phyloP scores from a whole-genome alignment of 2,329 filamentous ascomycete species.

The Fusarium newnesense region DNA sequence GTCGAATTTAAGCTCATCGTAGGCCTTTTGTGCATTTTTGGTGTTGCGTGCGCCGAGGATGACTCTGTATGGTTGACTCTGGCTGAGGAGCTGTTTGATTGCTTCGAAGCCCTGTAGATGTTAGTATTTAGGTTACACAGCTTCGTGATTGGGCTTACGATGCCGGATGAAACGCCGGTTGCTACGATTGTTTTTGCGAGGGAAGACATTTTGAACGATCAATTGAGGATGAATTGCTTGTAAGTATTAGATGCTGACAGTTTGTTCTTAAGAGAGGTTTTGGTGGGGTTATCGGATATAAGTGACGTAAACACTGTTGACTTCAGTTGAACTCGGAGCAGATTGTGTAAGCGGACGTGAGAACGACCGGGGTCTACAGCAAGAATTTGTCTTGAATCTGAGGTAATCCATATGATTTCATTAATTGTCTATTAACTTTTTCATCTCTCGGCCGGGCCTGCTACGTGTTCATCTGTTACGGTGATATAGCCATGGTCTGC shows the following conservation, averaged over 20 bases:
- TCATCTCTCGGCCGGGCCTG: background rate
- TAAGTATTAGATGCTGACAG: background rate
- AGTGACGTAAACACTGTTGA: conserved; percentile 25
- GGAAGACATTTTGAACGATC: conserved; percentile 46
- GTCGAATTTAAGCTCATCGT: conserved; percentile 56
- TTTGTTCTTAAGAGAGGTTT: background rate
- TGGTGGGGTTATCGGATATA: conserved; percentile 40
- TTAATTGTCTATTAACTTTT: background rate
- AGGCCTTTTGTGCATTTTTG: conserved; percentile 53
- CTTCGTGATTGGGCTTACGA: conserved; percentile 50
- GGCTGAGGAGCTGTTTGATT: conserved; percentile 61
- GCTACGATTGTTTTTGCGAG: conserved; percentile 61
- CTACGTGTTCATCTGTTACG: background rate
- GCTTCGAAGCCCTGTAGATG: conserved; percentile 60
- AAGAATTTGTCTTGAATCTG: background rate
- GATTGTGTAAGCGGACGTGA: conserved; percentile 16
- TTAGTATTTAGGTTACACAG: background rate
- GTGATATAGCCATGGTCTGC: background rate
- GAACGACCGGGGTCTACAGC: background rate
- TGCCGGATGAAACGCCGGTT: conserved; percentile 60
- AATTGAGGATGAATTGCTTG: background rate
- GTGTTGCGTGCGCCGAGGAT: conserved; percentile 62
- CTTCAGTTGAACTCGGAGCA: no score
- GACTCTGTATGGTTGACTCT: conserved; percentile 57
- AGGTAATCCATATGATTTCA: conserved; percentile 13